phyloP scores from a whole-genome alignment of 495 filamentous ascomycete genomes.

The Penicillium tannophilum region DNA sequence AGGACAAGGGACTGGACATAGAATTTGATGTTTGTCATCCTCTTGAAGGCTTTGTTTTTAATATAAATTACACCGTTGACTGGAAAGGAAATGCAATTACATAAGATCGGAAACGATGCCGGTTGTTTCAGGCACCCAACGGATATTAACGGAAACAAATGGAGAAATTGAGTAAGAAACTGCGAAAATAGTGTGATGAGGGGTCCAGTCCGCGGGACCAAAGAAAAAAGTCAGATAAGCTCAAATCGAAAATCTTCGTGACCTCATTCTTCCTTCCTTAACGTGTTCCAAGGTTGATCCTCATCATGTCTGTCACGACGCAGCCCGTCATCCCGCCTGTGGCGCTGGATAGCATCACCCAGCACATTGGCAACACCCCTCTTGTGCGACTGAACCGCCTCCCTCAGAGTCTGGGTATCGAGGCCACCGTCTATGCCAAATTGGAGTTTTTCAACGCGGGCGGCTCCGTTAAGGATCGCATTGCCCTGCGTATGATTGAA shows the following conservation, averaged over 20 bases:
- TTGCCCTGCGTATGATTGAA: slow-evolving; percentile 97
- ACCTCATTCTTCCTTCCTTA: not conserved
- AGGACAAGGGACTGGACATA: too few relatives aligned
- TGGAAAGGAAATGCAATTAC: too few relatives aligned
- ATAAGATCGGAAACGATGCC: too few relatives aligned
- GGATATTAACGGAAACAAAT: not conserved
- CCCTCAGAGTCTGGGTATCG: slow-evolving; percentile 85
- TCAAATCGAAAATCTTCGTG: not conserved
- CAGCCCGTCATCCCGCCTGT: slow-evolving; percentile 22
- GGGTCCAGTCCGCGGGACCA: not conserved
- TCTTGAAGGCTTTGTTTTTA: too few relatives aligned
- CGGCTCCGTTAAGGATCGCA: slow-evolving; percentile 96
- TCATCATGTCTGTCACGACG: slow-evolving; percentile 23
- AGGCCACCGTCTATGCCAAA: slow-evolving; percentile 91
- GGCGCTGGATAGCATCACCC: slow-evolving; percentile 58
- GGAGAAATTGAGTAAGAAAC: not conserved
- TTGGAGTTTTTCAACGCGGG: slow-evolving; percentile 97
- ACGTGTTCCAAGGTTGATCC: not conserved
- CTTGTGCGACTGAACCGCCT: slow-evolving; percentile 90
- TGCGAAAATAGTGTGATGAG: not conserved
- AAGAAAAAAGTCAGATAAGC: not conserved
- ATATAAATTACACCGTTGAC: too few relatives aligned
- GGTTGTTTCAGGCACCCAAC: not conserved
- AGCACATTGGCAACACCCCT: slow-evolving; percentile 92
- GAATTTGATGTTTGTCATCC: too few relatives aligned